Evolutionary conservation across 352 stramenopile genomes (phyloP), one percentile per base, ranked within the genome.

Genomic region (Pythium guiyangense): DNA sequence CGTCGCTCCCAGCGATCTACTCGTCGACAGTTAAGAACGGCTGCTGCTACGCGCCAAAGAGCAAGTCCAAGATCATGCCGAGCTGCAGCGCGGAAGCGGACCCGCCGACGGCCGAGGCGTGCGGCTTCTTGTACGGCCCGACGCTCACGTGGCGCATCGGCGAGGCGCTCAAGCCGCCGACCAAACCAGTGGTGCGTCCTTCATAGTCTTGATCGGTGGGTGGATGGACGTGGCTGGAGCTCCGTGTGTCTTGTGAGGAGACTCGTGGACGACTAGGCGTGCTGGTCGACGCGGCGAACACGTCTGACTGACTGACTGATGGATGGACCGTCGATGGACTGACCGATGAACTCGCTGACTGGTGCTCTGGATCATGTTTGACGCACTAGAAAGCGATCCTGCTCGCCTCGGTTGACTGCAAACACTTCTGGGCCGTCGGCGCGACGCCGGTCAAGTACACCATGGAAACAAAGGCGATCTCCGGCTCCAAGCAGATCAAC

Each of bases 401-500:
- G 12, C 84, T 94, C 53, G 84, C 84, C 12, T 85, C 77, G 14
- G 86, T 81, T 11, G 84, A 94, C 63, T 94, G 84, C 54, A 74
- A 90, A 57, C 85, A 63, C 54, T 94, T 94, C 48, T 94, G 84
- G 84, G 84, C 84, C 2, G 79, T 94, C 0, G 81, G 76, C 3
- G 82, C 88, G 47, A 81, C 85, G 25, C 58, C 77, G 10, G 79
- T 94, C 59, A 83, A 79, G 53, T 87, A 89, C 63, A 78, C 69
- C 43, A 67, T 52, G 48, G 84, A 88, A 52, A 79, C 70, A 4
- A 82, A 80, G 66, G 70, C 77, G 18, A 73, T 94, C 43, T 73
- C 72, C 40, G 84, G 84, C 45, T 85, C 70, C 40, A 94, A 94
- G 60, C 75, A 84, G 64, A 94, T 94, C 55, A 86, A 94, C 56